These are phyloP conservation scores for Sporisorium graminicola DNA, from an alignment of 1,284 basidiomycete species.

Conservation along the genomic window DNA sequence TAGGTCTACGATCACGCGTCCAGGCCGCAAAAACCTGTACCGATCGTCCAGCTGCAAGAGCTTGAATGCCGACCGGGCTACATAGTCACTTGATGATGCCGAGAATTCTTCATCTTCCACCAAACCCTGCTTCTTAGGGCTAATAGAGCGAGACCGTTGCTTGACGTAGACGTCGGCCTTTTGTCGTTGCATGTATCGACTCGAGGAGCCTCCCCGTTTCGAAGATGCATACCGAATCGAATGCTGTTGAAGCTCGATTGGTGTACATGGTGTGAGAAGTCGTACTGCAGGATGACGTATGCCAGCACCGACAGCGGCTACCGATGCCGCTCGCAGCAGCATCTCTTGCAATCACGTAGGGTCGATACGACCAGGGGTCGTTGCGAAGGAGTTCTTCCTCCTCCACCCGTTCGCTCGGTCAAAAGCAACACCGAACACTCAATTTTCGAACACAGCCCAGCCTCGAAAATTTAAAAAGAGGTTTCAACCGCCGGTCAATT, in stretches of 20 bases:
- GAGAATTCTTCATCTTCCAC: conserved; percentile 10
- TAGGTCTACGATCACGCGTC: conserved; percentile 57
- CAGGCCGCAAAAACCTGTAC: conserved; percentile 49
- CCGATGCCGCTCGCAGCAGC: background rate
- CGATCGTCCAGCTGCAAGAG: conserved; percentile 56
- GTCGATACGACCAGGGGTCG: background rate
- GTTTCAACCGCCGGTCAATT: conserved; percentile 14
- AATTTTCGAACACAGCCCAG: background rate
- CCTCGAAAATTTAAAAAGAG: background rate
- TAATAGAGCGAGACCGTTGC: conserved; percentile 12
- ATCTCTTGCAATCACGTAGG: background rate
- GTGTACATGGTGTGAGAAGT: background rate
- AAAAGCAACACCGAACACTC: background rate
- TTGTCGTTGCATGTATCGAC: conserved; percentile 48
- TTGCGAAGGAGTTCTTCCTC: background rate
- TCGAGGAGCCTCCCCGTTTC: conserved; percentile 42
- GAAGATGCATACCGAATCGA: conserved; percentile 24
- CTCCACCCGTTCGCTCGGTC: conserved; percentile 1
- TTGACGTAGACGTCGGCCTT: conserved; percentile 44
- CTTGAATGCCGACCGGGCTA: conserved; percentile 63
- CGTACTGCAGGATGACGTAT: background rate
- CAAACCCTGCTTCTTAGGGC: background rate
- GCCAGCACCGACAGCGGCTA: background rate
- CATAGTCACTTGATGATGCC: conserved; percentile 23
- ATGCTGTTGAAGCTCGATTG: background rate